Base-by-base conservation (phyloP, 2,329 filamentous ascomycete genomes). In the Hansfordia pulvinata region DNA sequence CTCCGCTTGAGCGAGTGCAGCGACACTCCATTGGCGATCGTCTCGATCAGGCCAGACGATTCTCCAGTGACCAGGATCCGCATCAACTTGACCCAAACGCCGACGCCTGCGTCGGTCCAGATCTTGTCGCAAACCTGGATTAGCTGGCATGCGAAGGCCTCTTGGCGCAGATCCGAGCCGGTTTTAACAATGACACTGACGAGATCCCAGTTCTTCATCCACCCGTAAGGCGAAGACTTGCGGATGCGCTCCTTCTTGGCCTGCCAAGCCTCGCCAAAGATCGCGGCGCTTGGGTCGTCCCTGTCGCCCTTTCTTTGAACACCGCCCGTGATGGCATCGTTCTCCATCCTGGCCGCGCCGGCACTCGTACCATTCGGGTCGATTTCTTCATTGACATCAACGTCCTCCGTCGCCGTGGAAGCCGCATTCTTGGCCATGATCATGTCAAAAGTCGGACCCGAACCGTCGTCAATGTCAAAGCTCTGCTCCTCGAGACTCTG, bases 81-180 rank as follows among this genome's bases (percentile, higher is more conserved):
- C 82, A 90, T 90, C 31, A 78, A 64, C 53, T 86, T 86, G 12
- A 86, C 79, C 82, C 83, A 90, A n/a, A 90, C 82, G 19, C 77
- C 67, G 17, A 81, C 70, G 15, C 63, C 57, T 10, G 79, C 76
- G 35, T 85, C 80, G 24, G 73, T 58, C 78, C 81, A 90, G 38
- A 86, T 85, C 53, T 77, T 81, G 43, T 80, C 68, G 52, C 82
- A 90, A 9, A 85, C 77, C 30, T 72, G 64, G 38, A 90, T 90
- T 23, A 90, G 65, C 53, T 90, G 82, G 47, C 81, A 88, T 6
- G 82, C 82, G 50, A 90, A 90, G 0, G 82, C 81, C 52, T 90
- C 82, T 54, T 90, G 82, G 26, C 82, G 67, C 34, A 90, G 57
- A 52, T 90, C 81, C 3, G 78, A 78, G 3, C 82, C 81, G 8